These are phyloP conservation scores for Aspergillus jensenii DNA, from an alignment of 2,329 filamentous ascomycete genomes.

Conservation along the genomic window DNA sequence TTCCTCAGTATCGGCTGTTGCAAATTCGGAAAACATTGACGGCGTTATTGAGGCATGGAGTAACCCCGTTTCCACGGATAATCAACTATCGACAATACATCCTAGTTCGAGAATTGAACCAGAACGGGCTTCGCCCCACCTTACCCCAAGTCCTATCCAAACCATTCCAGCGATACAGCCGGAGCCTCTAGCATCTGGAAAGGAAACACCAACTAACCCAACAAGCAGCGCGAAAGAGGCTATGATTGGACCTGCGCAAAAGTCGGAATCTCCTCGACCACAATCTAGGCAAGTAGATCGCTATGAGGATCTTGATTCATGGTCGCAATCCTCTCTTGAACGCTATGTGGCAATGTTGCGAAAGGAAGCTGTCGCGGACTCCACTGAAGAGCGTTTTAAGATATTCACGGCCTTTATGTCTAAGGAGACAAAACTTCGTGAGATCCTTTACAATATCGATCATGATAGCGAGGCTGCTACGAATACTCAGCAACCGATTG, in stretches of 20 bases:
- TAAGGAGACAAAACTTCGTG: slow-evolving; percentile 49
- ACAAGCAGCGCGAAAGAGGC: not conserved
- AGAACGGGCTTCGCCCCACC: slow-evolving; percentile 3
- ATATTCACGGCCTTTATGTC: slow-evolving; percentile 53
- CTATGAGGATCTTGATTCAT: slow-evolving; percentile 55
- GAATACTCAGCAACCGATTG: slow-evolving; percentile 12
- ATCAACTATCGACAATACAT: slow-evolving; percentile 15
- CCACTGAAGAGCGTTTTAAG: slow-evolving; percentile 54
- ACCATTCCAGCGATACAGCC: not conserved
- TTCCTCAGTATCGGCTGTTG: slow-evolving; percentile 25
- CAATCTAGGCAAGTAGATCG: slow-evolving; percentile 39
- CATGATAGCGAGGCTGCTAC: slow-evolving; percentile 32
- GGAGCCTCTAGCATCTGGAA: not conserved
- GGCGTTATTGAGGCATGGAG: slow-evolving; percentile 47
- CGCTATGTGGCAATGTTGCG: slow-evolving; percentile 57
- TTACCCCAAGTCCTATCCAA: slow-evolving; percentile 3
- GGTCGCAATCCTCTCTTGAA: slow-evolving; percentile 57
- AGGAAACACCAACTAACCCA: slow-evolving; percentile 2
- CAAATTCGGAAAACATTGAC: slow-evolving; percentile 41
- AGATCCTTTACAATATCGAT: slow-evolving; percentile 51
- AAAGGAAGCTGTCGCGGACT: slow-evolving; percentile 48
- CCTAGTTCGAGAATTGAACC: not conserved
- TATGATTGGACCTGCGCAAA: slow-evolving; percentile 1
- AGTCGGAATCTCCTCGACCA: slow-evolving; percentile 9
- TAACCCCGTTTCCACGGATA: slow-evolving; percentile 30